Evolutionary conservation across 805 yeast species (phyloP).

Genomic region (Starmerella scarabaei): DNA sequence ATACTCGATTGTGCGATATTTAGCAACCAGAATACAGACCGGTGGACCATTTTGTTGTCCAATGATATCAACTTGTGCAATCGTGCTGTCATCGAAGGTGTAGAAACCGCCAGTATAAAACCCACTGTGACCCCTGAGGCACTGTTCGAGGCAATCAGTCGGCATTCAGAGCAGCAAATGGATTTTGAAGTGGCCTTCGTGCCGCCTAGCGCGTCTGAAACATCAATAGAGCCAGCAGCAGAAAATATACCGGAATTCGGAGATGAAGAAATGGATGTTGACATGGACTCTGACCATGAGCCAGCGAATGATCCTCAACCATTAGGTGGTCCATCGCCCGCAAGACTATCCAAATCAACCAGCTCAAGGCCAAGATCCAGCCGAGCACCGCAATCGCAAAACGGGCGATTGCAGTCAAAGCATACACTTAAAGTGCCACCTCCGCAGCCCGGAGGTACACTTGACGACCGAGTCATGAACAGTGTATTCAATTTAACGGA

Average conservation of each 20-base stretch:
- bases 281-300: background rate
- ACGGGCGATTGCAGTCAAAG: too few relatives aligned
- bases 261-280: background rate
- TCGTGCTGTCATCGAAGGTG: conserved; percentile 10
- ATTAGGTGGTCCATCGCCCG: too few relatives aligned
- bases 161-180: conserved; percentile 4
- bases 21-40: background rate
- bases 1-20: conserved; percentile 18
- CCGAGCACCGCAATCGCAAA: too few relatives aligned
- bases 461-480: background rate
- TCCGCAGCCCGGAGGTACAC: background rate
- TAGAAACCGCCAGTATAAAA: conserved; percentile 6
- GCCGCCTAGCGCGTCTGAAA: too few relatives aligned
- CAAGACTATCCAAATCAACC: too few relatives aligned
- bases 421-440: too few relatives aligned
- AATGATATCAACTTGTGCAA: conserved; percentile 12
- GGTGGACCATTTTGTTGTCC: conserved; percentile 11
- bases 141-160: conserved; percentile 2
- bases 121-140: background rate
- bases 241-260: too few relatives aligned
- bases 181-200: conserved; percentile 10
- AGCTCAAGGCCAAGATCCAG: too few relatives aligned
- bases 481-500: conserved; percentile 7
- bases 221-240: too few relatives aligned
- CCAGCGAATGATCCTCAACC: too few relatives aligned